These are phyloP conservation scores for Cynanchum wilfordii DNA, from an alignment of 257 asterid species.

Conservation along the genomic window DNA sequence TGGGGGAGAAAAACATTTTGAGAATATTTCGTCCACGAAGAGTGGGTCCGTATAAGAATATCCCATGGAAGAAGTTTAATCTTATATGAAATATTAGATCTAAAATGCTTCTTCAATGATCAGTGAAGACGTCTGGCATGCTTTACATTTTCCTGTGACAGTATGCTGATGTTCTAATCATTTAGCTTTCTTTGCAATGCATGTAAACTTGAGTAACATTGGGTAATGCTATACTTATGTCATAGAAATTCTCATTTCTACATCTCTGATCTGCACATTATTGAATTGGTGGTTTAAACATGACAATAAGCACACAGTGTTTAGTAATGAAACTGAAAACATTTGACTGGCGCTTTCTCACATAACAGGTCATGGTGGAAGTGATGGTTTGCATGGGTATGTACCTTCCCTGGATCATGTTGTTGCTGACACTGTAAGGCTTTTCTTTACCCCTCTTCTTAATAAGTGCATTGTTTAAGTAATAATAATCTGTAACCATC, in stretches of 20 bases:
- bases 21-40: too few species aligned
- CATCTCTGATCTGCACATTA: background rate
- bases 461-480: too few species aligned
- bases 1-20: too few species aligned
- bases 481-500: too few species aligned
- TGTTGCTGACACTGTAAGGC: constrained; percentile 93
- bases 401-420: constrained; percentile 98
- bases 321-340: background rate
- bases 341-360: constrained; percentile 17
- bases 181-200: background rate
- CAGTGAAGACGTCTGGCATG: background rate
- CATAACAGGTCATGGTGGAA: constrained; percentile 92
- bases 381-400: constrained; percentile 99
- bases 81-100: background rate
- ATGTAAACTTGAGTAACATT: background rate
- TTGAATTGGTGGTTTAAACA: background rate
- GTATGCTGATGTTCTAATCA: background rate
- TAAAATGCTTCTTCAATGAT: background rate
- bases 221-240: background rate
- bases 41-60: too few species aligned
- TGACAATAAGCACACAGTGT: background rate
- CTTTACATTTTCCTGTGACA: background rate
- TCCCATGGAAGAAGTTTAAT: too few species aligned
- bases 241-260: background rate
- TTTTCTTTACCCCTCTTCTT: too few species aligned